Base-by-base conservation (phyloP, 2,329 filamentous ascomycete genomes). In the Ophiostoma populinum region DNA sequence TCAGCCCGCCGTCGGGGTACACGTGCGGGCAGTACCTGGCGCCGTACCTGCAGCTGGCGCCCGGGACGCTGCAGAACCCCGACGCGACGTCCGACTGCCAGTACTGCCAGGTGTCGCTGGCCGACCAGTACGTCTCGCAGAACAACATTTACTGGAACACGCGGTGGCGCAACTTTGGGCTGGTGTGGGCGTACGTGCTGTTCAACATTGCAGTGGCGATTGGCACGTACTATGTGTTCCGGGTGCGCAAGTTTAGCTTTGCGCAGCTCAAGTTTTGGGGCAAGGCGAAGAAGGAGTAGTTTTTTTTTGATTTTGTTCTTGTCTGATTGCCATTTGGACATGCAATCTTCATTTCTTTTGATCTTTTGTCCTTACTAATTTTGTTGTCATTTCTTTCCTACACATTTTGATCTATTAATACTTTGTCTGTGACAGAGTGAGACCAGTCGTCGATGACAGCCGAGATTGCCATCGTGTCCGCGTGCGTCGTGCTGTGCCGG, bases 81-180 rank as follows among this genome's bases (percentile, higher is more conserved):
- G 47, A 59, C 2, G 71, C 64, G 1, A 72, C 57, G 0, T 46
- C 51, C 0, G 54, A 60, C 16, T 86, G 80, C 54, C 59, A 64
- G 41, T 83, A 81, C 55, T 86, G 80, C 49, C 58, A 66, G 1
- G 70, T 75, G 45, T 56, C 51, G 2, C 58, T 56, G n/a, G 79
- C 77, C 1, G 64, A 74, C 37, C 65, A 82, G 51, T 81, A 53
- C 34, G 48, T 75, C 0, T 52, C 56, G 3, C 52, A 47, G 0
- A 59, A 58, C 2, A 43, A 51, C 7, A 67, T 75, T 26, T 54
- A 50, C 16, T 75, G 65, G 44, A 46, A 40, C 3, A 61, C 75
- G 35, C 48, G 70, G 3, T 81, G 76, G 75, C 61, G 75, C 38
- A 79, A 82, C 48, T 80, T 72, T 39, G 78, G 76, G 2, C 59